Base-by-base conservation (phyloP, 2,329 filamentous ascomycete species). In the Aspergillus oerlinghausenensis region DNA sequence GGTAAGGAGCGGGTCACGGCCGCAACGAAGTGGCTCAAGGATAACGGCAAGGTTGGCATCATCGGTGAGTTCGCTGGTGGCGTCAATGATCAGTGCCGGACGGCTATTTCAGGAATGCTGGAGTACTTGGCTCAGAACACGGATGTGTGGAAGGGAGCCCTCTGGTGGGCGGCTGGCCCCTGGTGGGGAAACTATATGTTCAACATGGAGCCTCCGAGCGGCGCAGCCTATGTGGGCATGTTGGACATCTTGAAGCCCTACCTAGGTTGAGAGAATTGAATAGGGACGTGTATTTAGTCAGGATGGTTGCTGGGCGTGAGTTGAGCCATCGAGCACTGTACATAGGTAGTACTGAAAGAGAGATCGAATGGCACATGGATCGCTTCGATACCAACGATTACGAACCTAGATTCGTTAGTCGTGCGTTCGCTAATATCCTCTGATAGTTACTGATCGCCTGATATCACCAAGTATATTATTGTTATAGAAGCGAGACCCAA, bases 101-200 rank as follows among this genome's bases (percentile, higher is more conserved):
- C 67, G 4, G 82, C 82, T 14, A 28, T 63, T n/a, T 35, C 51
- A 52, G 80, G 79, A 49, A 76, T 83, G 65, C 61, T 85, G 59
- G 63, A 68, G 26, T 80, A 80, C 65, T 60, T 84, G 62, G 71
- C 66, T 0, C 63, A 75, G 40, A 82, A 84, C 63, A 68, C 62
- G 1, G 80, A 83, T 68, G 79, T 83, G 2, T 83, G 82, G 82
- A 69, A 67, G 35, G 82, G 82, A 11, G 79, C 75, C 0, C 50
- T 79, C 0, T 84, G 80, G 79, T 84, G 82, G 81, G 78, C 78
- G 29, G 82, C 80, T 23, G 82, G 82, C 0, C 81, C 81, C 2
- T 84, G 71, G 72, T 75, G 78, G 80, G 76, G 63, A 0, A 65
- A 73, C 55, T 81, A 82, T 56, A 79, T 80, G 48, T 81, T 71